A percentile compares a stretch with the other conserved stretches of the same genome.
These are phyloP conservation scores for Pontederia crassipes DNA, from an alignment of 176 grass and related monocot genomes.

Conservation along the genomic window DNA sequence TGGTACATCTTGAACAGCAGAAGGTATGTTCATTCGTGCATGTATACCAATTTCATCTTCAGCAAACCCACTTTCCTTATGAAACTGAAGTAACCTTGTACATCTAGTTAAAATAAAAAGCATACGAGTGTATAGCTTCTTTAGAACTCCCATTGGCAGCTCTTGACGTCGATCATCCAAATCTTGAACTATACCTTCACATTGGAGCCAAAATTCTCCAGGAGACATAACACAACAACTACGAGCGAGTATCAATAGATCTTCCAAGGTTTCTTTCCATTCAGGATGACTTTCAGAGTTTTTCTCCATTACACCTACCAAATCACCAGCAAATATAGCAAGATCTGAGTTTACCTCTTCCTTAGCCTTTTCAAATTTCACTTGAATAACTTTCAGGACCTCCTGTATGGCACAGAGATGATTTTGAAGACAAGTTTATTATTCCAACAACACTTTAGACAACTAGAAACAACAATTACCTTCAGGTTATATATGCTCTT, in stretches of 20 bases:
- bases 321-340: conserved; percentile 89
- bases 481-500: conserved; percentile 83
- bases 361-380: conserved; percentile 98
- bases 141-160: conserved; percentile 75
- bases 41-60: conserved; percentile 80
- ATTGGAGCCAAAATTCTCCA: conserved; percentile 91
- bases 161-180: conserved; percentile 93
- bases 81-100: conserved; percentile 93
- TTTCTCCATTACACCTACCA: conserved; percentile 95
- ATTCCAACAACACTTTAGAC: not conserved
- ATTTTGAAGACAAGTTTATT: not conserved
- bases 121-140: conserved; percentile 93
- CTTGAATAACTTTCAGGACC: conserved; percentile 87
- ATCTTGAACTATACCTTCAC: conserved; percentile 99
- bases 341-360: conserved; percentile 94
- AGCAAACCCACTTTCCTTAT: conserved; percentile 89
- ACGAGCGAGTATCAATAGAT: conserved; percentile 92
- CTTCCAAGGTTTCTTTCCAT: conserved; percentile 99
- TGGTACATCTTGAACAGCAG: conserved; percentile 52
- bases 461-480: conserved; percentile 36
- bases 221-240: conserved; percentile 95
- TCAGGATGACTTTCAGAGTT: conserved; percentile 79
- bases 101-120: conserved; percentile 98
- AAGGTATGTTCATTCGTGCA: conserved; percentile 57
- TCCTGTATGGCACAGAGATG: conserved; percentile 45